Percentiles rank a stretch among this genome's conserved stretches.
Evolutionary conservation across 169 alveolate genomes (phyloP).

Genomic region (Plasmodium billcollinsi): DNA sequence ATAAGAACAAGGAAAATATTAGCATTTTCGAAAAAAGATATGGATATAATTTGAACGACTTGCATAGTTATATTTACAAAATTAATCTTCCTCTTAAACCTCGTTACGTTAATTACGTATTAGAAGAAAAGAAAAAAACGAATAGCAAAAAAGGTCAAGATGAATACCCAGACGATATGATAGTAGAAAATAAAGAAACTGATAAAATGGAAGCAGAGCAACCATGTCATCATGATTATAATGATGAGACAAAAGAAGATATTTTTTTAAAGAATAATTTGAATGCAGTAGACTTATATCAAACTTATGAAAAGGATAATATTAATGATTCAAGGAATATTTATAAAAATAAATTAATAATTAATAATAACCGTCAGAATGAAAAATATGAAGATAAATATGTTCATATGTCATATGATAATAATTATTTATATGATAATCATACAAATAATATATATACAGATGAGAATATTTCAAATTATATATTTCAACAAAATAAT

Average conservation of each 20-base stretch:
- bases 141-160: background rate
- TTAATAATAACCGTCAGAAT: constrained; percentile 1
- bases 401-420: constrained; percentile 37
- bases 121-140: constrained; percentile 26
- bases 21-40: constrained; percentile 50
- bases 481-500: constrained; percentile 10
- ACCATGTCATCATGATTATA: background rate
- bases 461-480: constrained; percentile 31
- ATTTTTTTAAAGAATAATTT: background rate
- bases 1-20: constrained; percentile 34
- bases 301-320: constrained; percentile 32
- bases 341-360: constrained; percentile 53
- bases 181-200: background rate
- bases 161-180: background rate
- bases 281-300: constrained; percentile 25
- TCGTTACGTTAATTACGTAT: constrained; percentile 32
- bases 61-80: constrained; percentile 57
- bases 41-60: constrained; percentile 60
- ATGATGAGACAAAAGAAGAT: background rate
- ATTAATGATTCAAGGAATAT: constrained; percentile 44
- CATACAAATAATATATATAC: constrained; percentile 48
- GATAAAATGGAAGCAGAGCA: background rate
- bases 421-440: constrained; percentile 24
- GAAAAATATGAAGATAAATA: constrained; percentile 50
- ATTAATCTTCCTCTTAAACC: constrained; percentile 57